Percentiles rank a stretch among this genome's conserved stretches.
These are phyloP conservation scores for Paraphaeosphaeria sporulosa DNA, from an alignment of 2,329 filamentous ascomycete genomes.

Conservation along the genomic window DNA sequence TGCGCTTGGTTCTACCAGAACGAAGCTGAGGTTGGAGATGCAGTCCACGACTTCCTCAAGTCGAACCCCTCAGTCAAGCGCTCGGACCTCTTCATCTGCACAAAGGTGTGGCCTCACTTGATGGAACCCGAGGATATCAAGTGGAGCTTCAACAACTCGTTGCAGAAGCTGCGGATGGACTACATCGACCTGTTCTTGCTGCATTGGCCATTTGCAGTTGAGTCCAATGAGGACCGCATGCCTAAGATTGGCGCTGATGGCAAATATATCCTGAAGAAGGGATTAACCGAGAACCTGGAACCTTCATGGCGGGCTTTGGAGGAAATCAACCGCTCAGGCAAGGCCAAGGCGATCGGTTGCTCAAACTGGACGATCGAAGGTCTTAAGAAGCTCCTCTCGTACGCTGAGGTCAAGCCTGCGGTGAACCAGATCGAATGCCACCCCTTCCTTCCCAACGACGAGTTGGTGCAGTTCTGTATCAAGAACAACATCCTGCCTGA, in stretches of 20 bases:
- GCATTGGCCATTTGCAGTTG: conserved; percentile 64
- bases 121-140: conserved; percentile 67
- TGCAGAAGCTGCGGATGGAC: conserved; percentile 66
- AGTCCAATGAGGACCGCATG: conserved; percentile 60
- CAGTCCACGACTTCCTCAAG: conserved; percentile 66
- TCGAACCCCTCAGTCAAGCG: conserved; percentile 63
- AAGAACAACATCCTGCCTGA: conserved; percentile 67
- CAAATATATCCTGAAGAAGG: conserved; percentile 70
- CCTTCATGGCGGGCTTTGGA: conserved; percentile 75
- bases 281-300: conserved; percentile 71
- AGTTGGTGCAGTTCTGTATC: conserved; percentile 65
- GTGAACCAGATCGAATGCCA: conserved; percentile 80
- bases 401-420: conserved; percentile 71
- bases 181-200: conserved; percentile 78
- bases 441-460: conserved; percentile 73
- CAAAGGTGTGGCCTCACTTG: conserved; percentile 70
- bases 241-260: conserved; percentile 64
- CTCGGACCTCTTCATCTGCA: conserved; percentile 73
- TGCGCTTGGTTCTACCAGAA: conserved; percentile 77
- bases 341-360: conserved; percentile 72
- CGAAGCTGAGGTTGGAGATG: conserved; percentile 73
- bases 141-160: conserved; percentile 66
- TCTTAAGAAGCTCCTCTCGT: conserved; percentile 71
- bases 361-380: conserved; percentile 75
- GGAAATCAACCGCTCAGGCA: conserved; percentile 66